Base-by-base conservation (phyloP, 495 filamentous ascomycete genomes). In the Penicillium riverlandense region DNA sequence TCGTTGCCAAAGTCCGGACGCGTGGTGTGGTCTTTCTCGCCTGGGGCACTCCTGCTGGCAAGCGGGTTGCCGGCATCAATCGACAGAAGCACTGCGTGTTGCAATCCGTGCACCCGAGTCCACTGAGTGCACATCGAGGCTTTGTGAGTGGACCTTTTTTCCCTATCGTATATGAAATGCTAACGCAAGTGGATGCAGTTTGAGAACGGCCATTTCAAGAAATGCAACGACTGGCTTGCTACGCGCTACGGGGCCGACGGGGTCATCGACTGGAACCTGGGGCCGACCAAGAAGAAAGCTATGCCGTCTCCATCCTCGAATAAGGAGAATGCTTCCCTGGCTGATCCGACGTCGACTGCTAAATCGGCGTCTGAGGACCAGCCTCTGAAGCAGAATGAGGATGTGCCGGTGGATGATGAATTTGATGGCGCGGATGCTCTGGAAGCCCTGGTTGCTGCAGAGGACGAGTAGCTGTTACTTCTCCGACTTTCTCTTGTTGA, bases 11-110 rank as follows among this genome's bases (percentile, higher is more conserved):
- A 57, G 76, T 80, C 35, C 76, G 89, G 15, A 80, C 74, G 6
- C 67, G 70, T 27, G 92, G 92, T 0, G 91, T 97, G 2, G 92
- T 96, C 11, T 97, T 98, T 59, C 63, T 98, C 51, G 91, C 89
- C 0, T 98, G 92, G 92, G 92, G 92, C 3, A 79, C 61, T 1
- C 85, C 86, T 7, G 92, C 92, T 0, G 81, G 76, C 29, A 83
- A 83, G 65, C 69, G 91, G 40, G 82, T 91, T 7, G 55, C 69
- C 5, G 82, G 78, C 47, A 67, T 98, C 33, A 84, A 91, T 53
- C 62, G 55, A 38, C 64, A 75, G 53, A 82, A 75, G 51, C 90
- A 98, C 67, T 73, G 77, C 22, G 84, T 98, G 37, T 65, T 98
- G 48, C 78, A 84, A 69, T 84, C 80, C 50, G 88, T 86, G 41